phyloP scores from a whole-genome alignment of 2,329 filamentous ascomycete genomes.

The Colletotrichum chlorophyti region DNA sequence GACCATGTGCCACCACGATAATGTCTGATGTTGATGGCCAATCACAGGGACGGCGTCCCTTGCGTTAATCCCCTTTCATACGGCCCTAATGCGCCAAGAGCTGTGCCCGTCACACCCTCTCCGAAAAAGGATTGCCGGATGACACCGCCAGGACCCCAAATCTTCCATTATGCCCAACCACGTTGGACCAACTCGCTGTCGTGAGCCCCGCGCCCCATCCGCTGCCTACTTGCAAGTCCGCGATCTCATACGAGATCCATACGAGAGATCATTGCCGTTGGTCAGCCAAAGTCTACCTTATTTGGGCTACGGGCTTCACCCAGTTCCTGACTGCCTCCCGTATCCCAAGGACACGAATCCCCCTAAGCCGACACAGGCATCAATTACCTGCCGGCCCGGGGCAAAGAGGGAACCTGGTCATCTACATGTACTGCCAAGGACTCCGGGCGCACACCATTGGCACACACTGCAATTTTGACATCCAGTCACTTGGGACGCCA shows the following conservation, averaged over 20 bases:
- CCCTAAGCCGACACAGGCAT: no score
- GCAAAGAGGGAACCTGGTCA: neutral
- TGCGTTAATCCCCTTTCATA: slow-evolving; percentile 19
- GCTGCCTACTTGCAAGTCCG: no score
- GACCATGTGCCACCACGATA: neutral
- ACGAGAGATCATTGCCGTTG: neutral
- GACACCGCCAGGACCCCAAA: neutral
- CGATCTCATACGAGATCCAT: neutral
- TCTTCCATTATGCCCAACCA: neutral
- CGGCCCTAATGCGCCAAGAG: slow-evolving; percentile 19
- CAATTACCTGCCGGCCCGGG: neutral
- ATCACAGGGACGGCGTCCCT: slow-evolving; percentile 17
- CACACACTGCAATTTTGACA: slow-evolving; percentile 25
- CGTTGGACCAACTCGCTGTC: neutral
- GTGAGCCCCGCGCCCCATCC: slow-evolving; percentile 6
- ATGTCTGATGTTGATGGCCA: slow-evolving; percentile 10
- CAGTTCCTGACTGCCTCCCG: neutral
- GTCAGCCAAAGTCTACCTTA: neutral
- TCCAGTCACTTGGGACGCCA: slow-evolving; percentile 17
- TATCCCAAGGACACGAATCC: no score
- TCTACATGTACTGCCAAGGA: slow-evolving; percentile 5
- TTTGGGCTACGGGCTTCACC: neutral
- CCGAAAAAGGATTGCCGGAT: slow-evolving; percentile 1
- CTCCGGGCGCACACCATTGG: slow-evolving; percentile 14
- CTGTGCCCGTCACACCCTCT: slow-evolving; percentile 1